Conservation (phyloP, 495 filamentous ascomycete species). For the Cairneyella variabilis region DNA sequence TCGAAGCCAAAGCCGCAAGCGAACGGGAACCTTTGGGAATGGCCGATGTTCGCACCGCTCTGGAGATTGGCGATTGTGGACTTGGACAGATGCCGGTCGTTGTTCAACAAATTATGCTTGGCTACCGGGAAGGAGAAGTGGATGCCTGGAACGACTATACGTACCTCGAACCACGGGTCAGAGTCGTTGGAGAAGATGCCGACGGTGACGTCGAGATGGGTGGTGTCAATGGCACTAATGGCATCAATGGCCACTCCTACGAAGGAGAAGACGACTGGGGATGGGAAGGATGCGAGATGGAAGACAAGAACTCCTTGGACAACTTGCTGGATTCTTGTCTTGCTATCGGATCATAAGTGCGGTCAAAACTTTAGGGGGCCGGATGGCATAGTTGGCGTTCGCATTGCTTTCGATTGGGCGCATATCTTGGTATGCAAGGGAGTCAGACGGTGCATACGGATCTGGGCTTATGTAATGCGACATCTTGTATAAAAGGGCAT, state of each 20-base stretch:
- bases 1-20: conserved; percentile 67
- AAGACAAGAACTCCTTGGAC: conserved; percentile 61
- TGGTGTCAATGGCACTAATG: conserved; percentile 27
- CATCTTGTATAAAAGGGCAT: conserved; percentile 9
- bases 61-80: conserved; percentile 69
- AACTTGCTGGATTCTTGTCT: conserved; percentile 59
- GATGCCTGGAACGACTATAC: conserved; percentile 55
- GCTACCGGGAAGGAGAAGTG: conserved; percentile 72
- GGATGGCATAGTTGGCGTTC: conserved; percentile 13
- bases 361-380: background rate
- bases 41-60: conserved; percentile 70
- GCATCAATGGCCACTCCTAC: conserved; percentile 29
- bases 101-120: conserved; percentile 63
- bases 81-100: conserved; percentile 75
- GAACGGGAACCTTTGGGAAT: conserved; percentile 66
- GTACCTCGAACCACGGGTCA: conserved; percentile 38
- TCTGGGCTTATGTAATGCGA: conserved; percentile 4
- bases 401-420: conserved; percentile 4
- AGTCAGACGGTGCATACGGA: background rate
- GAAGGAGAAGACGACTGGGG: conserved; percentile 57
- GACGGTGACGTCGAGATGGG: conserved; percentile 27
- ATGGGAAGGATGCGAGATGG: conserved; percentile 68
- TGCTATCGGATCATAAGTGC: conserved; percentile 13
- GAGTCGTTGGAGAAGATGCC: conserved; percentile 26
- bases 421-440: conserved; percentile 12